Conservation (phyloP, 169 alveolate species). For the Hammondia hammondi region DNA sequence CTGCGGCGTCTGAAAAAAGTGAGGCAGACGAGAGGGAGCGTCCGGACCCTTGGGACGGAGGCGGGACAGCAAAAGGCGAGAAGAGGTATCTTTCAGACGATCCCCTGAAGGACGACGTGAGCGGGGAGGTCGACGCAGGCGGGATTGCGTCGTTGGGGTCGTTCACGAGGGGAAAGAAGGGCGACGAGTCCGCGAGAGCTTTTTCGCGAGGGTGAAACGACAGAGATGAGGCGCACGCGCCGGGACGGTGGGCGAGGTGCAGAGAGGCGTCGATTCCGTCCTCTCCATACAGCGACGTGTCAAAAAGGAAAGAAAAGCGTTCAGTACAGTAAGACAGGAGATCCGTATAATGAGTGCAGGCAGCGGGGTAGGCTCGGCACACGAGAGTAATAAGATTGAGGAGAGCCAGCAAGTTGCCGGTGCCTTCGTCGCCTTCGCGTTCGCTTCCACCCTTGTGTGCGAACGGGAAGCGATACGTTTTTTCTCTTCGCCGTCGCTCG, state of each 20-base stretch:
- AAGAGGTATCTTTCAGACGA: not conserved
- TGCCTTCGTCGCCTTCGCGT: not conserved
- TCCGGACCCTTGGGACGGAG: no score
- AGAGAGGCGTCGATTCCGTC: not conserved
- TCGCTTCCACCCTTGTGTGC: not conserved
- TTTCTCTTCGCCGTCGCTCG: not conserved
- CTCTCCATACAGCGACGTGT: not conserved
- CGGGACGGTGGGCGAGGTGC: not conserved
- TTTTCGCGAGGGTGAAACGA: not conserved
- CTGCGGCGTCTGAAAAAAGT: slow-evolving; percentile 25
- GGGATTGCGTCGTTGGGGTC: not conserved
- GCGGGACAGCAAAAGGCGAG: no score
- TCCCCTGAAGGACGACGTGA: not conserved
- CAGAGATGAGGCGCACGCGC: not conserved
- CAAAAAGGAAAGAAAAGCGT: not conserved
- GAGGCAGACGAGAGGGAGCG: not conserved
- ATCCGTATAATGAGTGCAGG: slow-evolving; percentile 5
- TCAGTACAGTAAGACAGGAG: slow-evolving; percentile 11
- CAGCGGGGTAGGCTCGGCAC: slow-evolving; percentile 35
- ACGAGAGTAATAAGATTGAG: not conserved
- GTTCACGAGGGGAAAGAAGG: not conserved
- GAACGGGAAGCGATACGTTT: not conserved
- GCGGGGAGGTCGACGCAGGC: not conserved
- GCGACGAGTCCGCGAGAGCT: not conserved
- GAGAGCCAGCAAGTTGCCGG: not conserved